A percentile compares a stretch with the other conserved stretches of the same genome.
phyloP scores from a whole-genome alignment of 2,329 filamentous ascomycete genomes.

The Sarocladium brachiariae region DNA sequence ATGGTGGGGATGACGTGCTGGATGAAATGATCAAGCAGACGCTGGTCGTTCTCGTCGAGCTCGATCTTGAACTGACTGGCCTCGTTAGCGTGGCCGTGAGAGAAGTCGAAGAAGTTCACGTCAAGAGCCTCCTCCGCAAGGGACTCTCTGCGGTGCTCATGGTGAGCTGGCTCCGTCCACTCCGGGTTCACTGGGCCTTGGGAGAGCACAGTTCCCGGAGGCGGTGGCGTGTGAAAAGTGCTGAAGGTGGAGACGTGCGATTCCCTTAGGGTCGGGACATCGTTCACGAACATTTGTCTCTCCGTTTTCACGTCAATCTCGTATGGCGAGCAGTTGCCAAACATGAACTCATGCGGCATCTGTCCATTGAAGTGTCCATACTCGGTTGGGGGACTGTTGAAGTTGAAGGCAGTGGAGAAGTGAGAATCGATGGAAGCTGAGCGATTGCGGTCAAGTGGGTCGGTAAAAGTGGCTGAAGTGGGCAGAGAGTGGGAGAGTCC shows the following conservation, averaged over 20 bases:
- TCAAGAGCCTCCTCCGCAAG: conserved; percentile 60
- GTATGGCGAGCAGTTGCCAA: conserved; percentile 63
- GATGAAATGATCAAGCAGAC: conserved; percentile 84
- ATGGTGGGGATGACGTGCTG: conserved; percentile 79
- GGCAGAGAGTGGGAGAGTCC: conserved; percentile 75
- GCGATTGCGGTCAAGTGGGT: conserved; percentile 64
- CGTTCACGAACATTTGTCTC: conserved; percentile 86
- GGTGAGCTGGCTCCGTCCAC: conserved; percentile 37
- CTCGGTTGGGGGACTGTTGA: conserved; percentile 54
- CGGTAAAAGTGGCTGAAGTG: conserved; percentile 73
- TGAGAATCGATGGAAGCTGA: conserved; percentile 77
- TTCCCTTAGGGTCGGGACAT: conserved; percentile 77
- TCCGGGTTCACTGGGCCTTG: conserved; percentile 57
- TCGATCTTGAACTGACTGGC: conserved; percentile 67
- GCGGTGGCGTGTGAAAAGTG: conserved; percentile 76
- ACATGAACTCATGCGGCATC: conserved; percentile 56
- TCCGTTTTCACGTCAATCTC: conserved; percentile 96
- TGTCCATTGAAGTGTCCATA: conserved; percentile 57
- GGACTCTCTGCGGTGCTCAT: conserved; percentile 49
- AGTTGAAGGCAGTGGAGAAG: conserved; percentile 65
- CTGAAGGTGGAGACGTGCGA: conserved; percentile 89
- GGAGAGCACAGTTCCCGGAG: conserved; percentile 59
- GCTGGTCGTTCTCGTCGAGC: conserved; percentile 81
- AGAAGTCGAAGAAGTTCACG: conserved; percentile 77
- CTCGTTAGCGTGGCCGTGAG: conserved; percentile 54